These are phyloP conservation scores for Chlamydomonas reinhardtii DNA, from an alignment of 163 green algal species.

Conservation along the genomic window DNA sequence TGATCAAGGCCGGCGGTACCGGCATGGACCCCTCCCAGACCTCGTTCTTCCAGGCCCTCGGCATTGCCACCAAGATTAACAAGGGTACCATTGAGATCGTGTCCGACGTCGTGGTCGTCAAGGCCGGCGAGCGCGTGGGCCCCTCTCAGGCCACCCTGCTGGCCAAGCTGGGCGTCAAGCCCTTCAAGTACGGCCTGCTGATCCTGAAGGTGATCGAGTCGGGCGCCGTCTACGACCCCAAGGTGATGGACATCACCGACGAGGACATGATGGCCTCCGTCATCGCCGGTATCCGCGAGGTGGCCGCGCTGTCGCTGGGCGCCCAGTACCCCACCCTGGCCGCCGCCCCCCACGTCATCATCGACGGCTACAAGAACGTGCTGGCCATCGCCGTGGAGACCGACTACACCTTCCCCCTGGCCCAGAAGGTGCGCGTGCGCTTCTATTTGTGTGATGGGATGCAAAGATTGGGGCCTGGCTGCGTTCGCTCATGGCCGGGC, in stretches of 20 bases:
- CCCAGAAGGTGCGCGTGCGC: constrained; percentile 82
- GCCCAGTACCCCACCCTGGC: constrained; percentile 92
- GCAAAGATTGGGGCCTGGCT: too few species aligned
- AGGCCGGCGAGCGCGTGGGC: constrained; percentile 94
- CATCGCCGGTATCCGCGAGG: constrained; percentile 81
- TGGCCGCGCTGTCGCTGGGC: constrained; percentile 91
- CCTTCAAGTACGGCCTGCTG: constrained; percentile 95
- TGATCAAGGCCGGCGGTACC: constrained; percentile 91
- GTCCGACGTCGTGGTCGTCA: constrained; percentile 91
- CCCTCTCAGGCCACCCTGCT: constrained; percentile 97
- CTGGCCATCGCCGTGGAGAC: constrained; percentile 94
- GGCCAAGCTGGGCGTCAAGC: constrained; percentile 98
- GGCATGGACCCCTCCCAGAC: constrained; percentile 96
- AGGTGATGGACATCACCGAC: constrained; percentile 97
- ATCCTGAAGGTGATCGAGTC: constrained; percentile 92
- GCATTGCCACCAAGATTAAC: constrained; percentile 99
- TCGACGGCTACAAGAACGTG: constrained; percentile 99
- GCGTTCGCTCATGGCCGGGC: too few species aligned
- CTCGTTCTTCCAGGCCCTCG: constrained; percentile 84
- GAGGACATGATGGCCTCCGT: constrained; percentile 86
- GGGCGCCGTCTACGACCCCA: constrained; percentile 89
- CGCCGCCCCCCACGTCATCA: constrained; percentile 93
- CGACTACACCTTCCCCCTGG: constrained; percentile 96
- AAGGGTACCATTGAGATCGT: constrained; percentile 99
- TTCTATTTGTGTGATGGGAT: too few species aligned